Percentiles rank a stretch among this genome's conserved stretches.
Evolutionary conservation across 2,329 filamentous ascomycete species (phyloP).

Genomic region (Aplosporella prunicola): DNA sequence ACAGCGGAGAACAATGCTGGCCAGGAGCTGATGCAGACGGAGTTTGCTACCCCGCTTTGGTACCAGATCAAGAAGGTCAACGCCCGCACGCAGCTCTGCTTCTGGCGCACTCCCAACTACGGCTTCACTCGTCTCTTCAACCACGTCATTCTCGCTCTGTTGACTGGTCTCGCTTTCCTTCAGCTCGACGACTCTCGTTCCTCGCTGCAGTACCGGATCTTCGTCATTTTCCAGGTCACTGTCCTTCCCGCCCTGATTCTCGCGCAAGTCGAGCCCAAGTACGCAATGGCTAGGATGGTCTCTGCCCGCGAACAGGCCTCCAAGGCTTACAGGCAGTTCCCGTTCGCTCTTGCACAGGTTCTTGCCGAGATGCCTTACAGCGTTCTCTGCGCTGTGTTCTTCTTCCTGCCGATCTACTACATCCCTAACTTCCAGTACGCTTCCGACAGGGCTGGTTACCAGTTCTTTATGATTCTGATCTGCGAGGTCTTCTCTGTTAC

Average conservation of each 20-base stretch:
- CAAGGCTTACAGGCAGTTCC: constrained; percentile 76
- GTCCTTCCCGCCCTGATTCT: constrained; percentile 77
- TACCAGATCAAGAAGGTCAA: constrained; percentile 73
- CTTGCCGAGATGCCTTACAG: constrained; percentile 78
- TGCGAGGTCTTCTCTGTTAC: constrained; percentile 80
- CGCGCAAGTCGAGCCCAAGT: constrained; percentile 75
- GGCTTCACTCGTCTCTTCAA: constrained; percentile 81
- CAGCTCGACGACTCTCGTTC: constrained; percentile 66
- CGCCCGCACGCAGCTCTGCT: constrained; percentile 63
- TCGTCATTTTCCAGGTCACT: constrained; percentile 83
- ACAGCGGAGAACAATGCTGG: constrained; percentile 37
- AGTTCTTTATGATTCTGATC: constrained; percentile 76
- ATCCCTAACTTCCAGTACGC: constrained; percentile 63
- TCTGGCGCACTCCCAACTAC: constrained; percentile 83
- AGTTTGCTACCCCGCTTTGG: constrained; percentile 71
- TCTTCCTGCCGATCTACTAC: constrained; percentile 79
- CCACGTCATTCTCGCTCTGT: constrained; percentile 66
- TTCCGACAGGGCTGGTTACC: constrained; percentile 64
- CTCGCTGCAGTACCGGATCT: constrained; percentile 75
- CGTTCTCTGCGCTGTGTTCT: constrained; percentile 66
- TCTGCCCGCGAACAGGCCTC: constrained; percentile 79
- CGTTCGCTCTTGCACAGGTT: constrained; percentile 70
- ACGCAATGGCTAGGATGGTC: constrained; percentile 67
- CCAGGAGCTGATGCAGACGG: constrained; percentile 48
- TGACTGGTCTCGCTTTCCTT: constrained; percentile 72